These are phyloP conservation scores for Chrysoporthe cubensis DNA, from an alignment of 2,329 filamentous ascomycete genomes.

Conservation along the genomic window DNA sequence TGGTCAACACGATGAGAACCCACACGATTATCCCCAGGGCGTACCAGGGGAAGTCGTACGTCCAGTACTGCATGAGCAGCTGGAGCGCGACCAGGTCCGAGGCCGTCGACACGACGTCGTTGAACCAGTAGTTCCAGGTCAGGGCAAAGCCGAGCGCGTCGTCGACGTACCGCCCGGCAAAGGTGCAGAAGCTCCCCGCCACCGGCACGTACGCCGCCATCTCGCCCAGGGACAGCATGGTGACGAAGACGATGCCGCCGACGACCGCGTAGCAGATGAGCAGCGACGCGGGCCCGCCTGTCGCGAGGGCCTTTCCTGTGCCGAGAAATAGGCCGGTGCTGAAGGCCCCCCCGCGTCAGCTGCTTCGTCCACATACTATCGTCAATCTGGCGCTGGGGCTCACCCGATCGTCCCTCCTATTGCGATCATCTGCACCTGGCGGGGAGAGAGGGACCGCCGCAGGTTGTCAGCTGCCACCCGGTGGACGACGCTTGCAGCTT, in stretches of 20 bases:
- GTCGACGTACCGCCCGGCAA: slow-evolving; percentile 57
- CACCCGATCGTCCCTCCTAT: slow-evolving; percentile 58
- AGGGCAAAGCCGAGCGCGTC: slow-evolving; percentile 58
- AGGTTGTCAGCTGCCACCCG: slow-evolving; percentile 45
- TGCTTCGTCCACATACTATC: slow-evolving; percentile 33
- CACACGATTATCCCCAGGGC: slow-evolving; percentile 66
- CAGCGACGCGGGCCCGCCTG: slow-evolving; percentile 62
- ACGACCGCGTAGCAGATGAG: slow-evolving; percentile 61
- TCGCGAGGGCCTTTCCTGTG: slow-evolving; percentile 62
- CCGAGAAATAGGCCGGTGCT: slow-evolving; percentile 66
- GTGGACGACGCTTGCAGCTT: background rate
- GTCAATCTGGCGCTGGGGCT: slow-evolving; percentile 45
- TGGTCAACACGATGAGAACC: slow-evolving; percentile 56
- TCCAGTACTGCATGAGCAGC: slow-evolving; percentile 65
- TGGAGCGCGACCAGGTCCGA: slow-evolving; percentile 64
- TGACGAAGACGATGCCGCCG: slow-evolving; percentile 60
- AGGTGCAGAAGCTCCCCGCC: slow-evolving; percentile 59
- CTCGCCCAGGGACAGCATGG: slow-evolving; percentile 63
- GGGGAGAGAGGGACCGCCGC: slow-evolving; percentile 58
- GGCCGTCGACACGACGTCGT: slow-evolving; percentile 64
- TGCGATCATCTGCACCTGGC: slow-evolving; percentile 72
- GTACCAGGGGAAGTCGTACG: slow-evolving; percentile 64
- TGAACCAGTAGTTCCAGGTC: slow-evolving; percentile 68
- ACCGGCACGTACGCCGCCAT: slow-evolving; percentile 63
- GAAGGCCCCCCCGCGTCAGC: background rate